phyloP scores from a whole-genome alignment of 495 filamentous ascomycete genomes.

The Clohesyomyces aquaticus region DNA sequence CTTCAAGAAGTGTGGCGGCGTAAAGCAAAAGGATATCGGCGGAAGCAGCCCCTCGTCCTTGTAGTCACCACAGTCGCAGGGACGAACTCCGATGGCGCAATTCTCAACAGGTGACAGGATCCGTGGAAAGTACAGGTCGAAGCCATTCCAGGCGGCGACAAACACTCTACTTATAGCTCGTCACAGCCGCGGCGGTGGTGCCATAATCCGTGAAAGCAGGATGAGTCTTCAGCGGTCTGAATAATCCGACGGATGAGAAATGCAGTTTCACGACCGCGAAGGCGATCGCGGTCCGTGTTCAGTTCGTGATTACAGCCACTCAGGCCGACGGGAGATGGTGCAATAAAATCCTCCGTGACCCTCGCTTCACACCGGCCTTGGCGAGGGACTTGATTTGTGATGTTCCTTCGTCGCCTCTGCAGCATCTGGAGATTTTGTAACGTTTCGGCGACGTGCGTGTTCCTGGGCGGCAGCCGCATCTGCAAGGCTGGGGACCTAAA shows the following conservation, averaged over 20 bases:
- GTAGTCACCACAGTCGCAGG: no score
- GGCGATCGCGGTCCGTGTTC: background rate
- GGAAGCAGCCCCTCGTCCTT: background rate
- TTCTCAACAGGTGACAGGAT: conserved; percentile 1
- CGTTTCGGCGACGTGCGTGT: no score
- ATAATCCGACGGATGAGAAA: conserved; percentile 7
- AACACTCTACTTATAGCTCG: conserved; percentile 4
- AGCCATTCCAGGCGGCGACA: background rate
- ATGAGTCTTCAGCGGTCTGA: conserved; percentile 10
- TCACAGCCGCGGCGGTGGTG: background rate
- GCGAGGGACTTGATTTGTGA: background rate
- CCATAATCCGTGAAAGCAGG: background rate
- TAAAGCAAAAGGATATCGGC: background rate
- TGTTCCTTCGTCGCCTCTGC: background rate
- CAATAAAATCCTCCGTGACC: conserved; percentile 19
- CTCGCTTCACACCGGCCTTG: conserved; percentile 11
- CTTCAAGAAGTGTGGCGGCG: no score
- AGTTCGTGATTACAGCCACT: background rate
- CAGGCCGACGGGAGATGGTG: conserved; percentile 23
- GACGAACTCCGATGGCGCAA: conserved; percentile 9
- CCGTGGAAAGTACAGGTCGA: no score
- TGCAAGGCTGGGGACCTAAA: no score
- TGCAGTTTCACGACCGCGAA: background rate
- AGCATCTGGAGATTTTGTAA: no score
- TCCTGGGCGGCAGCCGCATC: background rate